Evolutionary conservation across 345 rosid genomes (phyloP).

Genomic region (Pugionium dolabratum): DNA sequence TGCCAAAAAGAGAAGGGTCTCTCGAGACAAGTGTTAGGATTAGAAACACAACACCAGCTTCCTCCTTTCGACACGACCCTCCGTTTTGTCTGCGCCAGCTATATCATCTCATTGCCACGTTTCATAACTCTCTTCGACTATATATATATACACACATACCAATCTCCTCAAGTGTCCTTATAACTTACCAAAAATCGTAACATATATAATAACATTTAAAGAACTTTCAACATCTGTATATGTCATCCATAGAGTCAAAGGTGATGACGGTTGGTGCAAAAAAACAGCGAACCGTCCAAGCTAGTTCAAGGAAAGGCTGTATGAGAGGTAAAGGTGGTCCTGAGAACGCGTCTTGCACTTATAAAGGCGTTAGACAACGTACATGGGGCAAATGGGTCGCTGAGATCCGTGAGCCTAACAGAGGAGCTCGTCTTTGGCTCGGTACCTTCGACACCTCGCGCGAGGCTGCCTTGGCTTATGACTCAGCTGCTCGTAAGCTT

Average conservation of each 20-base stretch:
- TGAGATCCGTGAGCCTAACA: conserved; percentile 96
- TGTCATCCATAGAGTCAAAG: conserved; percentile 35
- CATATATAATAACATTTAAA: neutral
- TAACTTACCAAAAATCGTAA: conserved; percentile 24
- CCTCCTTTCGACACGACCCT: conserved; percentile 44
- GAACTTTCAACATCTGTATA: conserved; percentile 27
- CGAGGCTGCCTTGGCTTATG: conserved; percentile 89
- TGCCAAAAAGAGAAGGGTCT: conserved; percentile 36
- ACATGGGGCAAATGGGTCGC: conserved; percentile 99
- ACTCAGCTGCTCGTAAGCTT: conserved; percentile 85
- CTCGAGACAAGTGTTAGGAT: conserved; percentile 41
- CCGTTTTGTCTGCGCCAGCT: conserved; percentile 39
- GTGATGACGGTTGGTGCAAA: conserved; percentile 40
- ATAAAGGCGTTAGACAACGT: conserved; percentile 95
- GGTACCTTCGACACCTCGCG: conserved; percentile 89
- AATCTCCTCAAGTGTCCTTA: conserved; percentile 22
- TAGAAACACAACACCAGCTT: conserved; percentile 33
- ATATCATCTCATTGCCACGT: conserved; percentile 37
- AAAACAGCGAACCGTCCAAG: conserved; percentile 61
- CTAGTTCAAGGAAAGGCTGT: conserved; percentile 94
- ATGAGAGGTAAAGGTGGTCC: conserved; percentile 99
- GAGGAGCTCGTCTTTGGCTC: conserved; percentile 98
- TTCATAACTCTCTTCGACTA: conserved; percentile 33
- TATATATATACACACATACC: conserved; percentile 23
- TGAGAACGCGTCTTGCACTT: conserved; percentile 80